phyloP scores from a whole-genome alignment of 2,329 filamentous ascomycete genomes.

The Verticillium nonalfalfae region DNA sequence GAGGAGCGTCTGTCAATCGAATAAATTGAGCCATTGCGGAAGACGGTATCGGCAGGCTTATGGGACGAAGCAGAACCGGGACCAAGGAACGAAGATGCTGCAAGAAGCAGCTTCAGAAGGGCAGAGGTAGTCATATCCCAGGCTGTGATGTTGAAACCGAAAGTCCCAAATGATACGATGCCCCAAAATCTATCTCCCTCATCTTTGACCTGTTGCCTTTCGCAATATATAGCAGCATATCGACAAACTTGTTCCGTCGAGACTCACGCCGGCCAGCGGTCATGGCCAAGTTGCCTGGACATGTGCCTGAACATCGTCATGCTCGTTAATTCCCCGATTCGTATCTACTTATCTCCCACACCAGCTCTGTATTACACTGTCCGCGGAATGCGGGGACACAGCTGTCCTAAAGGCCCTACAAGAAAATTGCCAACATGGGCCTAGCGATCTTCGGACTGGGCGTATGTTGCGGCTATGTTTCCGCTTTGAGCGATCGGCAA shows the following conservation, averaged over 20 bases:
- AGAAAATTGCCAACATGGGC: neutral
- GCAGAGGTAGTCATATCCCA: neutral
- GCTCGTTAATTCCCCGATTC: no score
- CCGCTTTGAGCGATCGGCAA: neutral
- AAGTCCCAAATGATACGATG: neutral
- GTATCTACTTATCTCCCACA: neutral
- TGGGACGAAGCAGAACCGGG: neutral
- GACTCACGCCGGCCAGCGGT: neutral
- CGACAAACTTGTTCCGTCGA: neutral
- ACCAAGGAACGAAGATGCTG: neutral
- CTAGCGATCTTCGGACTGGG: neutral
- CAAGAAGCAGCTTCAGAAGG: neutral
- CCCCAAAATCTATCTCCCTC: neutral
- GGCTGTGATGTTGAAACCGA: neutral
- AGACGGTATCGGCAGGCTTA: conserved; percentile 14
- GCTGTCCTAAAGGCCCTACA: neutral
- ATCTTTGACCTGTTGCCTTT: neutral
- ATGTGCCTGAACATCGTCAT: neutral
- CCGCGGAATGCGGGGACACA: neutral
- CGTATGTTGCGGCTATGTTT: neutral
- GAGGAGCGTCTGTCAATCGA: conserved; percentile 12
- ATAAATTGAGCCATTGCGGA: conserved; percentile 20
- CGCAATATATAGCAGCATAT: neutral
- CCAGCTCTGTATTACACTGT: neutral
- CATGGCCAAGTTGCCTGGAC: neutral